Base-by-base conservation (phyloP, 441 rosid genomes). In the Gossypium trilobum region DNA sequence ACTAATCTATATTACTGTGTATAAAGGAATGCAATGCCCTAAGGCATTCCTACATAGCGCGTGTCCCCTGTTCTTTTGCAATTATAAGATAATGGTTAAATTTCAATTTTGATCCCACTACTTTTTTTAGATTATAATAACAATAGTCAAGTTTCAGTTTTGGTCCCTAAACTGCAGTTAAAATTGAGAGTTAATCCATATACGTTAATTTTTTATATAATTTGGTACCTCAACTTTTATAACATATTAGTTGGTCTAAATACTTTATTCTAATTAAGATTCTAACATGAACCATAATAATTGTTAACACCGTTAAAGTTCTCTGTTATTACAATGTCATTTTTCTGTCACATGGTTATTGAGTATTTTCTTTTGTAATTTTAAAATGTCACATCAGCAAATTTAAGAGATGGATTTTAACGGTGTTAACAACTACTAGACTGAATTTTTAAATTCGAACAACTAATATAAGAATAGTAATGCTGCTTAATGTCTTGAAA, bases 401-500 rank as follows among this genome's bases (percentile, higher is more conserved):
- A 10, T 42, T 42, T 10, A 42, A 42, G 48, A 42, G n/a, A 42
- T 42, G 48, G 48, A 42, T 42, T 42, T 42, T 42, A 42, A 42
- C 0, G 4, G 13, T 42, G 48, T 42, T 42, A 42, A 10, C n/a
- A 42, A 42, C 48, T 42, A 42, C 48, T 42, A 42, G 13, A 42
- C n/a, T 42, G 48, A 42, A 10, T 11, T 42, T 42, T 42, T 42
- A 42, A 42, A 10, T 42, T 42, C n/a, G 48, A 58, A 13, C 39
- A 16, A 31, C 39, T 33, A 62, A 62, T 33, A 33, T 33, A 22
- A 8, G 3, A 22, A 13, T 44, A 65, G 7, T 65, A 44, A 22
- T 65, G 36, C 69, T 22, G 54, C 70, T 5, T 65, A 44, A 22
- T 65, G 13, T 44, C 19, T 65, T 22, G 36, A 65, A 64, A 65